Conservation (phyloP, 495 filamentous ascomycete genomes). For the Penicillium ochrochloron region DNA sequence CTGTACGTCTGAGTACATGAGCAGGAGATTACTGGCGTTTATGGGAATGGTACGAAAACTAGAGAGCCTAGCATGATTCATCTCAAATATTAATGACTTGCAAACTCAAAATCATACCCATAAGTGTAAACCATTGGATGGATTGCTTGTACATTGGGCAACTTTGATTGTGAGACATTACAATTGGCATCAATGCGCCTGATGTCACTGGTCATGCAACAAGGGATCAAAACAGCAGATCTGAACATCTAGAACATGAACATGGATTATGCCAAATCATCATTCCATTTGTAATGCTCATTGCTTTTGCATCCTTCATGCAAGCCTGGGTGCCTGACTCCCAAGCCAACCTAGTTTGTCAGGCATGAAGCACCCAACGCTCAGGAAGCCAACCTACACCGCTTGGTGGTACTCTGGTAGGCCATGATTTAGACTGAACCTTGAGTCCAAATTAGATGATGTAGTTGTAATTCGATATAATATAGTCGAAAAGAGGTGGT, state of each 20-base stretch:
- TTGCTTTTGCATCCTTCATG: slow-evolving; percentile 21
- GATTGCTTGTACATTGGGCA: background rate
- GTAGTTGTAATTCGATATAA: background rate
- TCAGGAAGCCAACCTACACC: background rate
- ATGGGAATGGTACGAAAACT: slow-evolving; percentile 27
- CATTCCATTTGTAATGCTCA: background rate
- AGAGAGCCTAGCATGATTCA: slow-evolving; percentile 31
- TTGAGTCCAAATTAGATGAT: background rate
- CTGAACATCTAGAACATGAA: background rate
- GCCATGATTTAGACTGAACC: background rate
- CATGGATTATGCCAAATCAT: slow-evolving; percentile 5
- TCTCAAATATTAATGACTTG: slow-evolving; percentile 17
- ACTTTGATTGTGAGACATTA: background rate
- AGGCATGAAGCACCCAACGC: slow-evolving; percentile 19
- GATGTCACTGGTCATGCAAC: background rate
- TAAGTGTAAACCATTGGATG: background rate
- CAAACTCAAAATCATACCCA: background rate
- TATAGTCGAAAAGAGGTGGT: background rate
- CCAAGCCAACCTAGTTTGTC: slow-evolving; percentile 11
- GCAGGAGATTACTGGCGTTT: slow-evolving; percentile 31
- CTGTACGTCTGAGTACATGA: slow-evolving; percentile 12
- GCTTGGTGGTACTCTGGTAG: background rate
- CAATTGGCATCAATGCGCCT: background rate
- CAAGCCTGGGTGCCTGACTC: slow-evolving; percentile 32
- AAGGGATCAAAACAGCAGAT: background rate